Evolutionary conservation across 2,329 filamentous ascomycete species (phyloP).

Genomic region (Penicillium polonicum): DNA sequence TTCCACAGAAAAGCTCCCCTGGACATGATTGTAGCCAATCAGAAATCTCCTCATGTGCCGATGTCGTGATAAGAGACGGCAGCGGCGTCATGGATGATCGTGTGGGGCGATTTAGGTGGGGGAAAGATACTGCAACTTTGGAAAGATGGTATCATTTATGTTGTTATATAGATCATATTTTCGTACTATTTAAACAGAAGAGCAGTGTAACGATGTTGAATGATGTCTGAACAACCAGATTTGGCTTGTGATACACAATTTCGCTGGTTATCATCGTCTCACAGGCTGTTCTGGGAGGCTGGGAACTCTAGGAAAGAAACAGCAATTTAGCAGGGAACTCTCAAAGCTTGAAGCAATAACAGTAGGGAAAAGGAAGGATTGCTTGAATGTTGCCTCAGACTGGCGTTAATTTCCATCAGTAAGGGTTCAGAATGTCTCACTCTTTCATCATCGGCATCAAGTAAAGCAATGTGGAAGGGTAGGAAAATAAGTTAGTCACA

Average conservation of each 20-base stretch:
- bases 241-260: not conserved
- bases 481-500: not conserved
- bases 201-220: not conserved
- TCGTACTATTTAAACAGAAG: not conserved
- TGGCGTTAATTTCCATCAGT: not conserved
- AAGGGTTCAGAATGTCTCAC: not conserved
- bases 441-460: not conserved
- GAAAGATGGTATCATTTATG: not conserved
- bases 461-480: not conserved
- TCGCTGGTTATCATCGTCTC: not conserved
- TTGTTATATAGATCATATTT: not conserved
- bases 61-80: constrained; percentile 26
- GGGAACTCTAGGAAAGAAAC: not conserved
- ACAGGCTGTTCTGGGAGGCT: not conserved
- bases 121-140: not conserved
- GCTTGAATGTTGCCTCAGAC: not conserved
- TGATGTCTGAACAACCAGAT: not conserved
- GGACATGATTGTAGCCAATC: not conserved
- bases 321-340: not conserved
- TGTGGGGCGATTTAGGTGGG: not conserved
- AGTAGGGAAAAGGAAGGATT: not conserved
- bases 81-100: constrained; percentile 2
- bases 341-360: not conserved
- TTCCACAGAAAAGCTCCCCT: not conserved
- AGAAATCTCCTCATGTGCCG: constrained; percentile 16